Base-by-base conservation (phyloP, 148 eudicot genomes). In the Nyssa sinensis region DNA sequence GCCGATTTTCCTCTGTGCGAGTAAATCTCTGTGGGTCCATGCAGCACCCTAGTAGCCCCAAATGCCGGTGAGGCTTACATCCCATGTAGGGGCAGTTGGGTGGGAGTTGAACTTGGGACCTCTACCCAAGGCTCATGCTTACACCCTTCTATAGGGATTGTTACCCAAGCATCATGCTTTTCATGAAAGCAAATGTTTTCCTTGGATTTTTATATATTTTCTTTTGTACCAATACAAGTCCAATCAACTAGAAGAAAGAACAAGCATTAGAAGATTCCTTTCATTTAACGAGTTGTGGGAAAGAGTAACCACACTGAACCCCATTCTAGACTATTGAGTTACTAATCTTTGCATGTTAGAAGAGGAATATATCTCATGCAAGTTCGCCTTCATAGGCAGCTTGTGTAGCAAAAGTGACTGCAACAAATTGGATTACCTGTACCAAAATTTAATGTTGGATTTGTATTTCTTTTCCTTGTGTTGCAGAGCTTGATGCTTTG, bases 401-500 rank as follows among this genome's bases (percentile, higher is more conserved):
- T 35, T 39, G 8, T 35, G 4, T 8, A 51, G 34, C 41, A 55
- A 55, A 55, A 55, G 23, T n/a, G 24, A 17, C 31, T n/a, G 31
- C 35, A 25, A 37, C 34, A 61, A 61, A 34, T 28, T 37, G 28
- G 39, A 2, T 41, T 39, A 13, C 59, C 23, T 11, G 25, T 28
- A 21, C 58, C 11, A 11, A 21, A 39, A 41, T 21, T 2, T 55
- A 27, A 9, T 28, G 16, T 75, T 68, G 55, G 64, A 4, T 16
- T 53, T 44, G 51, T 44, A 14, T 44, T 9, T 6, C 11, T 14
- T 44, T 44, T 44, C 51, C 51, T 44, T 44, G 17, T 78, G 64
- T 59, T 75, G 66, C 92, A 92, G 97, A 95, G 83, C 97, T 95
- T 75, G 98, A 95, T 86, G 97, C 91, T 71, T 78, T 92, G 80